phyloP scores from a whole-genome alignment of 139 green algal genomes.

The Chlamydomonas sp. region DNA sequence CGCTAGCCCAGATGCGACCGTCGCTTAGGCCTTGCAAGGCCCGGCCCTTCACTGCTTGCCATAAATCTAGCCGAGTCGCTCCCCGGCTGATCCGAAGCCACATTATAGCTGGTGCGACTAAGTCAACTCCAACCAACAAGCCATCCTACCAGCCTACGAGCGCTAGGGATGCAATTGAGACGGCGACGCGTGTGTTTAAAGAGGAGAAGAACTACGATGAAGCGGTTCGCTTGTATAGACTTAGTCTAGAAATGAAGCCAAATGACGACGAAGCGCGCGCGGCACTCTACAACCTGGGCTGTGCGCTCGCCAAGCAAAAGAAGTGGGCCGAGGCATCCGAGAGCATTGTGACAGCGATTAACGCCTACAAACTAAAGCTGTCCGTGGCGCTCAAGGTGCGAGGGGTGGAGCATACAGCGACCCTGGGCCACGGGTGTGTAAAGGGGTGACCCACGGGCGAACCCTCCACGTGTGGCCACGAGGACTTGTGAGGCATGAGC shows the following conservation, averaged over 20 bases:
- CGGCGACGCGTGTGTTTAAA: conserved; percentile 63
- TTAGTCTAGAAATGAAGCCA: conserved; percentile 76
- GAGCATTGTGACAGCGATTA: conserved; percentile 77
- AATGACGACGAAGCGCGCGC: conserved; percentile 87
- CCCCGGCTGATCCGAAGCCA: neutral
- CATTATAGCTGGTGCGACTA: neutral
- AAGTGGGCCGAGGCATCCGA: conserved; percentile 82
- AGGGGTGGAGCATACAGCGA: neutral
- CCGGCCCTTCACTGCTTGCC: neutral
- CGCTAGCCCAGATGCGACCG: neutral
- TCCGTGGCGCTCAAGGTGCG: conserved; percentile 79
- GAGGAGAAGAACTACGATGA: conserved; percentile 49
- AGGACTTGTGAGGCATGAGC: no score
- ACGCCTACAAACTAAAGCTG: conserved; percentile 87
- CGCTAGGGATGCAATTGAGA: conserved; percentile 76
- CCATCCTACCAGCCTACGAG: conserved; percentile 28
- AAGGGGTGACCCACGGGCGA: neutral
- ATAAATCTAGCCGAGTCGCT: neutral
- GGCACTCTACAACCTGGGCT: conserved; percentile 94
- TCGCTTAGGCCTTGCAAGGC: neutral
- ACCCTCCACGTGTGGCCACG: no score
- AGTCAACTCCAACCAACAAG: conserved; percentile 18
- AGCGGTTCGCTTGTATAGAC: conserved; percentile 78
- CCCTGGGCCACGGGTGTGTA: neutral
- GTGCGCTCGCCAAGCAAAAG: conserved; percentile 79